A percentile compares a stretch with the other conserved stretches of the same genome.
phyloP scores from a whole-genome alignment of 164 flowering plant species.

The Liquidambar formosana region DNA sequence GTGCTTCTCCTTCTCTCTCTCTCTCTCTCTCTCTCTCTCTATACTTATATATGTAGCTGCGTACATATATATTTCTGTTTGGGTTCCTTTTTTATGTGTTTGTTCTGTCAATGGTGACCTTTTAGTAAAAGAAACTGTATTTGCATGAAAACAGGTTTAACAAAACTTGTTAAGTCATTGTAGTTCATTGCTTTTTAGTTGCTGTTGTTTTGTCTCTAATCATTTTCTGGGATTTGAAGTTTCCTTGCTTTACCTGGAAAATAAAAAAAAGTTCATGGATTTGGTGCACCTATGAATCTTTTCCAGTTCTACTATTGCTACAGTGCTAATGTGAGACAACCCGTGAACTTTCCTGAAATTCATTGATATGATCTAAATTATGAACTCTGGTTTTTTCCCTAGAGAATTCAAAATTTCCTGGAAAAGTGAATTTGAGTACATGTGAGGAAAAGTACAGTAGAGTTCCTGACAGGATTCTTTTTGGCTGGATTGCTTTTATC shows the following conservation, averaged over 20 bases:
- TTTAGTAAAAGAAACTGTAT: not conserved
- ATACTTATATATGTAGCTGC: not conserved
- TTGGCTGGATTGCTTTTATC: not conserved
- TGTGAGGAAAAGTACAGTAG: not conserved
- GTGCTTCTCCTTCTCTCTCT: not conserved
- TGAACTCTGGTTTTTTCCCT: not conserved
- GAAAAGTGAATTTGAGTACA: not conserved
- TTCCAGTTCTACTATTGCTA: slow-evolving; percentile 1
- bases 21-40: not conserved
- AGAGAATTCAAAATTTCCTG: not conserved
- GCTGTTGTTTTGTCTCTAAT: too few relatives aligned
- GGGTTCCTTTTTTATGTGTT: not conserved
- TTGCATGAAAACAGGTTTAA: not conserved
- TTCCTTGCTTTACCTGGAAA: not conserved
- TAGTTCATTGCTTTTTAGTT: not conserved
- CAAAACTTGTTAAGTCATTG: not conserved
- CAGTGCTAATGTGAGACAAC: not conserved
- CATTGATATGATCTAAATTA: not conserved
- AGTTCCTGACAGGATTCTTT: not conserved
- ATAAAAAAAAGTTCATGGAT: not conserved
- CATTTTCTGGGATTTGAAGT: not conserved
- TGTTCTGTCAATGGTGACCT: not conserved
- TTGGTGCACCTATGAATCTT: not conserved
- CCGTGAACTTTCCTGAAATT: not conserved
- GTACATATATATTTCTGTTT: not conserved